A percentile compares a stretch with the other conserved stretches of the same genome.
Evolutionary conservation across 1,284 basidiomycete genomes (phyloP).

Genomic region (Chalciporus sp.): DNA sequence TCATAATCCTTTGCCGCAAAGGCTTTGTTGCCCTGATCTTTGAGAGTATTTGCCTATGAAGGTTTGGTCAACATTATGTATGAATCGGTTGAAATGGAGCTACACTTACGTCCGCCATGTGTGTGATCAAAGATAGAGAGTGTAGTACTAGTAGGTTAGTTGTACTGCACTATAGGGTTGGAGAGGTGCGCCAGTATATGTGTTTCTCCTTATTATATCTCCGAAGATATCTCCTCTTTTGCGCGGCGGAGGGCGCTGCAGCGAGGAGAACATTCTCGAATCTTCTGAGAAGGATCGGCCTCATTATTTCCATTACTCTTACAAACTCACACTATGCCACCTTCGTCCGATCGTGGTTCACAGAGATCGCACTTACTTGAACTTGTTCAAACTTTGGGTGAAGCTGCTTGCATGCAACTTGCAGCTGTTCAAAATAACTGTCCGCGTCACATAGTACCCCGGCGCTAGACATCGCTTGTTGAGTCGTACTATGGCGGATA

Average conservation of each 20-base stretch:
- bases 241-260: neutral
- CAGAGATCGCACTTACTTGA: no score
- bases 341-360: no score
- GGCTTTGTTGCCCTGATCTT: constrained; percentile 95
- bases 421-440: no score
- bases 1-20: constrained; percentile 94
- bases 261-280: constrained; percentile 35
- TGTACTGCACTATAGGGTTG: neutral
- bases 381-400: no score
- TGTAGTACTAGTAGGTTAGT: neutral
- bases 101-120: constrained; percentile 35
- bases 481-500: no score
- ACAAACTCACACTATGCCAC: no score
- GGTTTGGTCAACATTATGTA: neutral
- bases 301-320: neutral
- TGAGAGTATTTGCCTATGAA: constrained; percentile 62
- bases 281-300: constrained; percentile 19
- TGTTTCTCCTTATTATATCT: constrained; percentile 10
- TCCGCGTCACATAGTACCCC: no score
- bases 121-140: constrained; percentile 1
- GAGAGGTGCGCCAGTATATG: neutral
- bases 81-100: neutral
- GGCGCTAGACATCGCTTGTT: no score
- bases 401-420: no score
- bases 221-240: constrained; percentile 6